Evolutionary conservation across 2,329 filamentous ascomycete species (phyloP).

Genomic region (Trichoderma koningii): DNA sequence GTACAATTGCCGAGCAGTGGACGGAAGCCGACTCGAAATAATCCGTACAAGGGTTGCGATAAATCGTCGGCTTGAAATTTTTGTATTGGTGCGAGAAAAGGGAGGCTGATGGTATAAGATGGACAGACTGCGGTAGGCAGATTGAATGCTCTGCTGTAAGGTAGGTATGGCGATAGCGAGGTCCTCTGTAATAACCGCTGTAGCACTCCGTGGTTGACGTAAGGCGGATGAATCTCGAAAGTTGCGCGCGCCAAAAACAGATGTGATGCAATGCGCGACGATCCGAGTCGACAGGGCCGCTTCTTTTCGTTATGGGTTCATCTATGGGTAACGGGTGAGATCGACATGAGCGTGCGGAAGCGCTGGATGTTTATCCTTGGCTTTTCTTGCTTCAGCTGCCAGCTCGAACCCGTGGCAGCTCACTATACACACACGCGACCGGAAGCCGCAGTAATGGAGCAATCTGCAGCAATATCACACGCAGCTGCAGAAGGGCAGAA

Average conservation of each 20-base stretch:
- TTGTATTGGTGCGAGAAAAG: neutral
- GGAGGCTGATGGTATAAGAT: neutral
- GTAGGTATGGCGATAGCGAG: too few species aligned
- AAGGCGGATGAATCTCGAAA: neutral
- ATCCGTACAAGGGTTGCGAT: neutral
- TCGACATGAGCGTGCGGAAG: constrained; percentile 13
- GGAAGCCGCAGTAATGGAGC: neutral
- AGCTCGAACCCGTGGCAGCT: constrained; percentile 12
- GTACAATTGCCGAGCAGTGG: neutral
- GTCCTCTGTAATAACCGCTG: neutral
- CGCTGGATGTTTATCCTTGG: neutral
- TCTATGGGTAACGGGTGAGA: constrained; percentile 17
- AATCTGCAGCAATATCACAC: constrained; percentile 1
- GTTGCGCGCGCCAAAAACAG: constrained; percentile 1
- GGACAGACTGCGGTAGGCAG: too few species aligned
- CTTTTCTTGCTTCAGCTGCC: constrained; percentile 9
- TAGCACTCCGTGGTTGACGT: neutral
- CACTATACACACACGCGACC: constrained; percentile 8
- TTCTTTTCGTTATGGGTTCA: constrained; percentile 20
- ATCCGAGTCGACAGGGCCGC: neutral
- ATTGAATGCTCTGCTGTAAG: too few species aligned
- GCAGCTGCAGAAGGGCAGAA: neutral
- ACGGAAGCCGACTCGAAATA: constrained; percentile 2
- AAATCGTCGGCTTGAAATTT: neutral
- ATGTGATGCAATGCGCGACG: neutral